phyloP scores from a whole-genome alignment of 768 basidiomycete species.

The Pleurotus platypus region DNA sequence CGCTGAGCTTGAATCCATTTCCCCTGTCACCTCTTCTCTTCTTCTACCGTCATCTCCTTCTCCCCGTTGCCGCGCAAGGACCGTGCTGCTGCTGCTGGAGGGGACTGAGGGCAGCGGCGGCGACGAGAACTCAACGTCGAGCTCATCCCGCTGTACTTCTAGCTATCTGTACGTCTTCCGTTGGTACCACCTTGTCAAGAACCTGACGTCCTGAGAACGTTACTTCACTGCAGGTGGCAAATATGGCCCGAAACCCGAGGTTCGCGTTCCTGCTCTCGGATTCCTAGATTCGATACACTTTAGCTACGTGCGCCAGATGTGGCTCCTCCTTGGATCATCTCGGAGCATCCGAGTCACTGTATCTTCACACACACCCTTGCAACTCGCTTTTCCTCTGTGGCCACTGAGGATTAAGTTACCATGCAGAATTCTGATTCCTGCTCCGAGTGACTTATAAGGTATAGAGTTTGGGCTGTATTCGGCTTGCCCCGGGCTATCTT shows the following conservation, averaged over 20 bases:
- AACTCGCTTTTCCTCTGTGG: neutral
- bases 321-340: slow-evolving; percentile 1
- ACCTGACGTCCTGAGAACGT: slow-evolving; percentile 6
- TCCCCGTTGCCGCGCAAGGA: neutral
- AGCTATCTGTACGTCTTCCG: no score
- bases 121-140: no score
- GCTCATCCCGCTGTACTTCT: no score
- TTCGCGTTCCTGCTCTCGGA: neutral
- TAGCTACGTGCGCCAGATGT: neutral
- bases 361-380: neutral
- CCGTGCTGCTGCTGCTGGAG: no score
- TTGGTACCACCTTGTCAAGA: neutral
- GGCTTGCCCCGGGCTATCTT: slow-evolving; percentile 4
- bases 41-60: neutral
- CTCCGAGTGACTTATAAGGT: slow-evolving; percentile 5
- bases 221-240: neutral
- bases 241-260: slow-evolving; percentile 6
- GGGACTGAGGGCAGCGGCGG: no score
- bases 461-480: neutral
- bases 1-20: slow-evolving; percentile 3
- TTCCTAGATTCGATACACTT: neutral
- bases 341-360: neutral
- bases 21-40: neutral
- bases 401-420: neutral
- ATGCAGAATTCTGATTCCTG: slow-evolving; percentile 1